Conservation (phyloP, 2,329 filamentous ascomycete species). For the Coniochaeta pulveracea region DNA sequence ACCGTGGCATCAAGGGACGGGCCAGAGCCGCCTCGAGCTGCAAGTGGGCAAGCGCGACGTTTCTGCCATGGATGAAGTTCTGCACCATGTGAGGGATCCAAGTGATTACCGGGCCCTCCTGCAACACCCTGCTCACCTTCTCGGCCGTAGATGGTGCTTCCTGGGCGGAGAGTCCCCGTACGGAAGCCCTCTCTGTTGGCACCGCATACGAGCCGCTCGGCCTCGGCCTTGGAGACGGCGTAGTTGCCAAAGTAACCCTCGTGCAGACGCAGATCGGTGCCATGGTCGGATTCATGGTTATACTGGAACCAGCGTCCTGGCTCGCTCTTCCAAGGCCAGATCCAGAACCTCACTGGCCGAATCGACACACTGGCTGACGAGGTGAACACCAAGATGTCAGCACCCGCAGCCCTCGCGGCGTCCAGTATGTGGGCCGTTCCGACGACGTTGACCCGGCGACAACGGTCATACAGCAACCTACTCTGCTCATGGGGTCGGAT, state of each 20-base stretch:
- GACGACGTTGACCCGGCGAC: conserved; percentile 34
- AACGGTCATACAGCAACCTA: conserved; percentile 29
- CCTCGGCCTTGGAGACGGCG: conserved; percentile 36
- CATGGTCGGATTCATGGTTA: conserved; percentile 31
- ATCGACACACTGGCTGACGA: conserved; percentile 37
- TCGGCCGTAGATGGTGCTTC: conserved; percentile 40
- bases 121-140: conserved; percentile 29
- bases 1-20: conserved; percentile 20
- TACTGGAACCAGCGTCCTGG: conserved; percentile 31
- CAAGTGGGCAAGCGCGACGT: conserved; percentile 42
- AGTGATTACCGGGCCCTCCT: conserved; percentile 23
- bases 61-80: conserved; percentile 36
- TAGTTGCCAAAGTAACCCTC: conserved; percentile 38
- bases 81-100: conserved; percentile 34
- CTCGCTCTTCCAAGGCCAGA: conserved; percentile 27
- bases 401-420: conserved; percentile 31
- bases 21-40: conserved; percentile 38
- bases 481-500: conserved; percentile 39
- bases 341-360: conserved; percentile 27
- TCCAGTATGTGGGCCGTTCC: conserved; percentile 37
- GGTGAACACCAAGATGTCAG: conserved; percentile 39
- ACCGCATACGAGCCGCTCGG: conserved; percentile 36
- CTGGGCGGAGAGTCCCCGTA: conserved; percentile 41
- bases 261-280: conserved; percentile 24
- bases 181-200: conserved; percentile 31